A percentile compares a stretch with the other conserved stretches of the same genome.
phyloP scores from a whole-genome alignment of 2,329 filamentous ascomycete species.

The Xylaria sp. region DNA sequence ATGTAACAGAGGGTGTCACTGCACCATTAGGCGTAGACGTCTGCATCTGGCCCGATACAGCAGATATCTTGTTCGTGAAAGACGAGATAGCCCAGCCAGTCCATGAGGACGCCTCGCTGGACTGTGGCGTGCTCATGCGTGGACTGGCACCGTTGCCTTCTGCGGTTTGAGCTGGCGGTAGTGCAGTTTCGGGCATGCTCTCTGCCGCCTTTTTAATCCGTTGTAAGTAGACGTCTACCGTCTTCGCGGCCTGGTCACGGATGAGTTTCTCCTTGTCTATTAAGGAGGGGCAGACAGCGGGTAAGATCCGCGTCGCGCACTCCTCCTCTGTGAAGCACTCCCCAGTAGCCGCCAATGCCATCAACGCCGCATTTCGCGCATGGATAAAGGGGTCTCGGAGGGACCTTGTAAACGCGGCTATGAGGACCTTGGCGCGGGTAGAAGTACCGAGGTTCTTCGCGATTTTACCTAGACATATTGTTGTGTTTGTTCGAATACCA shows the following conservation, averaged over 20 bases:
- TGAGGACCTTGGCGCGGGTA: slow-evolving; percentile 81
- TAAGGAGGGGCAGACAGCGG: slow-evolving; percentile 74
- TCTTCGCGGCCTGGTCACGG: slow-evolving; percentile 85
- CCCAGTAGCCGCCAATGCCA: slow-evolving; percentile 77
- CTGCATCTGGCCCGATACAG: slow-evolving; percentile 82
- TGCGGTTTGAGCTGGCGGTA: slow-evolving; percentile 59
- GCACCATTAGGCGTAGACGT: slow-evolving; percentile 43
- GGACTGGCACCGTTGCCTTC: slow-evolving; percentile 44
- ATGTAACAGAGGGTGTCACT: slow-evolving; percentile 34
- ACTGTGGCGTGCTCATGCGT: slow-evolving; percentile 74
- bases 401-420: slow-evolving; percentile 85
- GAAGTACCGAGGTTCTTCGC: slow-evolving; percentile 77
- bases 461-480: slow-evolving; percentile 94
- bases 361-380: slow-evolving; percentile 79
- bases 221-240: slow-evolving; percentile 78
- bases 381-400: slow-evolving; percentile 92
- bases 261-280: slow-evolving; percentile 95
- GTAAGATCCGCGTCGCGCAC: slow-evolving; percentile 75
- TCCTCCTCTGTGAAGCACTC: slow-evolving; percentile 90
- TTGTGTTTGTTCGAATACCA: slow-evolving; percentile 95
- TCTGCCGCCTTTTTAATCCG: slow-evolving; percentile 71
- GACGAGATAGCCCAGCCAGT: slow-evolving; percentile 97
- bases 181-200: slow-evolving; percentile 71
- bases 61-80: slow-evolving; percentile 88
- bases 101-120: slow-evolving; percentile 61